phyloP scores from a whole-genome alignment of 208 protist species.

The Wallacemonas sp. region DNA sequence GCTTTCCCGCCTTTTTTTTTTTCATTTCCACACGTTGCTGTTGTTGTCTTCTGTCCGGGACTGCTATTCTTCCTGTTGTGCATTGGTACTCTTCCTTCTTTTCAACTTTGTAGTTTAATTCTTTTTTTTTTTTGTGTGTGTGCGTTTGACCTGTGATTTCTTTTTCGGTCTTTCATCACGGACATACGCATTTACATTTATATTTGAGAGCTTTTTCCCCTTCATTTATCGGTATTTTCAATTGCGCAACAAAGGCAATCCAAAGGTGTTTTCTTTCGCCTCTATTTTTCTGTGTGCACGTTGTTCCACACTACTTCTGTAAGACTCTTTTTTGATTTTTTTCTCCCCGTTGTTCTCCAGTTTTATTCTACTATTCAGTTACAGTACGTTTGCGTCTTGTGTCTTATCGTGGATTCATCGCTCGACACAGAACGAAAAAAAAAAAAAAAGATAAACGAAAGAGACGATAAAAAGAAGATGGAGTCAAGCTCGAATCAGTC shows the following conservation, averaged over 20 bases:
- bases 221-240: no score
- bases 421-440: no score
- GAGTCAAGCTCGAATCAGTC: no score
- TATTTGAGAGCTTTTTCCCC: not conserved
- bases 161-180: no score
- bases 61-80: not conserved
- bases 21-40: not conserved
- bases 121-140: slow-evolving; percentile 22
- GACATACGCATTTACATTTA: no score
- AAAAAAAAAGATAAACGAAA: no score
- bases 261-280: not conserved
- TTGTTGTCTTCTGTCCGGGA: not conserved
- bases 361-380: not conserved
- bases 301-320: not conserved
- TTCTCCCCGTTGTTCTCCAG: not conserved
- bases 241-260: no score
- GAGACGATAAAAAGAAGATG: no score
- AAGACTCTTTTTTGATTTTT: not conserved
- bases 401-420: no score
- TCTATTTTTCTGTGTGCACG: slow-evolving; percentile 13
- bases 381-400: no score
- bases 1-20: slow-evolving; percentile 8
- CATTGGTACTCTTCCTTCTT: slow-evolving; percentile 13
- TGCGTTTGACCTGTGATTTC: not conserved
- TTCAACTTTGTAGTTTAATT: slow-evolving; percentile 13